Percentiles rank a stretch among this genome's conserved stretches.
phyloP scores from a whole-genome alignment of 1,284 basidiomycete species.

The Kalmanozyma brasiliensis region DNA sequence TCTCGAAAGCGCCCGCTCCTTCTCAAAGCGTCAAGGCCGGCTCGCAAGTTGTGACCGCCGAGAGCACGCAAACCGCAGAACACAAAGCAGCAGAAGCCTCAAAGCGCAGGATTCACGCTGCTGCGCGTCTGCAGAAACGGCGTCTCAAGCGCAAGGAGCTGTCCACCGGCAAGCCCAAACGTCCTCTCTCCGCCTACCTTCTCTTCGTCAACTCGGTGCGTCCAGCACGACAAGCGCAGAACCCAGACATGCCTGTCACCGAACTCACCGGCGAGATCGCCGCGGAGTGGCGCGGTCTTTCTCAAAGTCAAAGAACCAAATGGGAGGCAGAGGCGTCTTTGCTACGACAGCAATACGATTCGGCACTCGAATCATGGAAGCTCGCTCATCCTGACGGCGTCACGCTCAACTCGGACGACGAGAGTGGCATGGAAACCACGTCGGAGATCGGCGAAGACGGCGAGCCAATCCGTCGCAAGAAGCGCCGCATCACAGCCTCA shows the following conservation, averaged over 20 bases:
- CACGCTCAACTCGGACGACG: conserved; percentile 34
- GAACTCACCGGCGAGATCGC: conserved; percentile 40
- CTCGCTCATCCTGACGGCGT: conserved; percentile 34
- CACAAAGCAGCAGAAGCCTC: conserved; percentile 20
- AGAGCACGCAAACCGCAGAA: conserved; percentile 4
- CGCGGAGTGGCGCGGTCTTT: conserved; percentile 40
- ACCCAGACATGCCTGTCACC: conserved; percentile 31
- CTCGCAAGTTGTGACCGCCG: not conserved
- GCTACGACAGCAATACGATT: conserved; percentile 37
- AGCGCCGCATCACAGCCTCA: conserved; percentile 9
- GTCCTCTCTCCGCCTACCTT: conserved; percentile 42
- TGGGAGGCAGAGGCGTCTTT: conserved; percentile 43
- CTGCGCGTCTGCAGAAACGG: conserved; percentile 32
- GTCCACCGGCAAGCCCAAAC: conserved; percentile 32
- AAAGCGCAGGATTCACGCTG: conserved; percentile 15
- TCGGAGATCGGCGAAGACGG: conserved; percentile 41
- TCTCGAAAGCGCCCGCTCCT: not conserved
- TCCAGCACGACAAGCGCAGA: conserved; percentile 23
- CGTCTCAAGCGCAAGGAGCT: conserved; percentile 48
- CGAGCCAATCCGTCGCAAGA: conserved; percentile 34
- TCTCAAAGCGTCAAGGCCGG: conserved; percentile 16
- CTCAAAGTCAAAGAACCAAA: conserved; percentile 15
- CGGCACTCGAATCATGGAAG: conserved; percentile 36
- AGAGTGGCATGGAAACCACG: conserved; percentile 48
- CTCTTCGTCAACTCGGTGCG: conserved; percentile 49